A percentile compares a stretch with the other conserved stretches of the same genome.
Conservation (phyloP, 495 filamentous ascomycete genomes). For the Cryomyces minteri region DNA sequence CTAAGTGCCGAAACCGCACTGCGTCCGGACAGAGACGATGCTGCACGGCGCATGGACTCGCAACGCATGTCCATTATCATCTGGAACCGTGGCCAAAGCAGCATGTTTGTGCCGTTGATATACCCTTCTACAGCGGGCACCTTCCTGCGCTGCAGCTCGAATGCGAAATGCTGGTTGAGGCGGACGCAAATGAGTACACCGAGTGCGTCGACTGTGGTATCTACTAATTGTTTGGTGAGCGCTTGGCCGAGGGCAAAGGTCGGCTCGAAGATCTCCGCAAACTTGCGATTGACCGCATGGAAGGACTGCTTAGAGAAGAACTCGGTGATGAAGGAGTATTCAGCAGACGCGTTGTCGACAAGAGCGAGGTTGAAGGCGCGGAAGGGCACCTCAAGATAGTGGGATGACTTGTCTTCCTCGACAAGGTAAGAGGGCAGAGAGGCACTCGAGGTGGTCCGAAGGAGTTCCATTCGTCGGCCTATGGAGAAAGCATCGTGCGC, state of each 20-base stretch:
- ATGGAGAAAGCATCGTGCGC: conserved; percentile 76
- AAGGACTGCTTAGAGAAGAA: conserved; percentile 56
- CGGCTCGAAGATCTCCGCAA: conserved; percentile 66
- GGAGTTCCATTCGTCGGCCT: conserved; percentile 63
- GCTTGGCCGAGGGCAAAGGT: conserved; percentile 64
- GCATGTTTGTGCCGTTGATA: conserved; percentile 88
- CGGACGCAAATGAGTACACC: conserved; percentile 82
- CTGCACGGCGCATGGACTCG: conserved; percentile 54
- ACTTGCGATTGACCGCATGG: conserved; percentile 42
- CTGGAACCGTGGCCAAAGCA: conserved; percentile 91
- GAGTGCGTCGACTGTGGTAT: conserved; percentile 61
- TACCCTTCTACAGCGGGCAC: conserved; percentile 79
- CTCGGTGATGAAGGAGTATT: conserved; percentile 80
- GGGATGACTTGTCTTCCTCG: conserved; percentile 68
- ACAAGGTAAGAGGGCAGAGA: conserved; percentile 69
- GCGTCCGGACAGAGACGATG: conserved; percentile 30
- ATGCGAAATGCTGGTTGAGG: conserved; percentile 80
- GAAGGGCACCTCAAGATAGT: conserved; percentile 81
- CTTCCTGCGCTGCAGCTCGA: conserved; percentile 79
- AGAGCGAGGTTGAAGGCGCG: conserved; percentile 87
- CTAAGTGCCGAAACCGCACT: conserved; percentile 35
- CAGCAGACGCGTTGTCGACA: conserved; percentile 82
- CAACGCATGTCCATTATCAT: conserved; percentile 82
- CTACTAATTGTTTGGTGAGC: conserved; percentile 58
- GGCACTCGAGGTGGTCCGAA: conserved; percentile 47